A percentile compares a stretch with the other conserved stretches of the same genome.
phyloP scores from a whole-genome alignment of 1,284 basidiomycete genomes.

The Naganishia sp. region DNA sequence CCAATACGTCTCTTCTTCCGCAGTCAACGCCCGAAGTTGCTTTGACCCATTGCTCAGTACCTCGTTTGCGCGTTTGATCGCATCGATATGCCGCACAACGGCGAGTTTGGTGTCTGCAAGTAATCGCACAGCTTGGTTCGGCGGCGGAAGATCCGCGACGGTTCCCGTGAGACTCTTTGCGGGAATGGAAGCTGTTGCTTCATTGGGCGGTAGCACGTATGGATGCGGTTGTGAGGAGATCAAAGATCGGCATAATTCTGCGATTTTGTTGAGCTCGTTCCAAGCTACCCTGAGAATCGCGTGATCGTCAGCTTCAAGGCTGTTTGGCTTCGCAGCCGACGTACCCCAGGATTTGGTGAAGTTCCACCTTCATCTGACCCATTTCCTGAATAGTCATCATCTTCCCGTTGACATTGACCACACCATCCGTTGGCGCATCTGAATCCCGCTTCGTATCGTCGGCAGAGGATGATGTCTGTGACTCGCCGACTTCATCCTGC shows the following conservation, averaged over 20 bases:
- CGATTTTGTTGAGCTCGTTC: constrained; percentile 30
- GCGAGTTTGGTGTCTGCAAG: constrained; percentile 22
- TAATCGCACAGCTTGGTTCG: constrained; percentile 6
- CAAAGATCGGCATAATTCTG: constrained; percentile 29
- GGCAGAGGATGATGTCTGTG: neutral
- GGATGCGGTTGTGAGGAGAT: constrained; percentile 27
- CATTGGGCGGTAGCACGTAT: constrained; percentile 23
- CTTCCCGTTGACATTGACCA: neutral
- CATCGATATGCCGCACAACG: constrained; percentile 29
- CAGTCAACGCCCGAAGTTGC: constrained; percentile 13
- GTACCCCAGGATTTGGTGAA: constrained; percentile 25
- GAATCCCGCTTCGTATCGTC: neutral
- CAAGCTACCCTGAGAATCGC: constrained; percentile 22
- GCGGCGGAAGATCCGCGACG: constrained; percentile 6
- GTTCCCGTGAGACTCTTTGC: constrained; percentile 10
- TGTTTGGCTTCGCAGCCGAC: neutral
- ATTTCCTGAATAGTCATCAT: constrained; percentile 33
- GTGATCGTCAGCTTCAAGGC: neutral
- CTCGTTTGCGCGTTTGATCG: constrained; percentile 6
- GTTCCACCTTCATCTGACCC: constrained; percentile 30
- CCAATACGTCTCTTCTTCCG: constrained; percentile 28
- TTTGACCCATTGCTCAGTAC: constrained; percentile 22
- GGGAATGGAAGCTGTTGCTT: constrained; percentile 25
- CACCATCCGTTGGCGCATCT: neutral
- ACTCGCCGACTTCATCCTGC: neutral